Evolutionary conservation across 1,139 yeast species (phyloP).

Genomic region (Lipomyces yarrowii): DNA sequence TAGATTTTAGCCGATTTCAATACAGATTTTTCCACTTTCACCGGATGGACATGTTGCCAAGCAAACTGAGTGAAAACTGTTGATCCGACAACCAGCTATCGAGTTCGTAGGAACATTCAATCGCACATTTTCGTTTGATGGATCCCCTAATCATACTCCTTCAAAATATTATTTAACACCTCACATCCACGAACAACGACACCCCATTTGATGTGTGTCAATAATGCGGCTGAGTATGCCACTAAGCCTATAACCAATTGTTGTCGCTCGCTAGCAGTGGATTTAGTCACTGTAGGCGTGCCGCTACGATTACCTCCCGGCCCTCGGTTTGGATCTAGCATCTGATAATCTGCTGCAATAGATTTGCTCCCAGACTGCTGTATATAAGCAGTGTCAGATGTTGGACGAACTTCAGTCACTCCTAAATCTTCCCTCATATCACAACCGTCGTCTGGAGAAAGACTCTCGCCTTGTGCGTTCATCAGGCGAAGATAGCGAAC

Average conservation of each 20-base stretch:
- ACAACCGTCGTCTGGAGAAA: neutral
- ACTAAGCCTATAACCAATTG: slow-evolving; percentile 26
- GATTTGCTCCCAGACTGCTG: neutral
- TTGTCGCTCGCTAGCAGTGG: slow-evolving; percentile 12
- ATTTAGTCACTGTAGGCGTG: neutral
- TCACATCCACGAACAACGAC: slow-evolving; percentile 26
- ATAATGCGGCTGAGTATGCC: slow-evolving; percentile 23
- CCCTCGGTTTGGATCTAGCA: neutral
- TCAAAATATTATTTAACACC: slow-evolving; percentile 26
- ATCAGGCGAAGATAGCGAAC: slow-evolving; percentile 20
- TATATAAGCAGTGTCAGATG: neutral
- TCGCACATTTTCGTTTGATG: neutral
- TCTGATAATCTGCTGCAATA: neutral
- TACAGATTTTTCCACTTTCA: neutral
- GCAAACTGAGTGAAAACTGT: neutral
- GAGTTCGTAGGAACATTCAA: neutral
- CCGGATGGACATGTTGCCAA: neutral
- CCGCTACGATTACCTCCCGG: neutral
- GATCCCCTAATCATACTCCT: slow-evolving; percentile 18
- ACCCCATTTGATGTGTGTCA: slow-evolving; percentile 28
- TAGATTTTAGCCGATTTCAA: too few relatives aligned
- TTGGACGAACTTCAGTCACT: neutral
- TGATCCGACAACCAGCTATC: neutral
- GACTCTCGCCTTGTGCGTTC: slow-evolving; percentile 15
- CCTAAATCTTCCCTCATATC: neutral